Base-by-base conservation (phyloP, 352 stramenopile species). In the Phytopythium boreale region DNA sequence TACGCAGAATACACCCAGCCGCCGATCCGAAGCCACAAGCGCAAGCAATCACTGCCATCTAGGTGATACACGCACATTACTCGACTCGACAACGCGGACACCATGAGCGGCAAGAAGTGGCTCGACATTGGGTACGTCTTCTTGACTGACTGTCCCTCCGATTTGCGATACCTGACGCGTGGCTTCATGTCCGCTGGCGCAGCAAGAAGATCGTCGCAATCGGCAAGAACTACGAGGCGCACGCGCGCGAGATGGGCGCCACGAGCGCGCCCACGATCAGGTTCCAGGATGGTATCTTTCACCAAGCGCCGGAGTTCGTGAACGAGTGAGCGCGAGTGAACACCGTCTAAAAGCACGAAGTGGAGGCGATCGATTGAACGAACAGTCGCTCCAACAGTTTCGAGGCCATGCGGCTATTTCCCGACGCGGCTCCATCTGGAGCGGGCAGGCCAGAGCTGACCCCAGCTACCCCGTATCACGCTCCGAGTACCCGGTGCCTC, bases 171-270 rank as follows among this genome's bases (percentile, higher is more conserved):
- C 20, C 22, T 44, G 29, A 46, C 22, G 8, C 14, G 15, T 47
- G n/a, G n/a, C 11, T 5, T 29, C 1, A 36, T 17, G 20, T 29
- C 9, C 11, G 9, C 11, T 9, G 9, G 11, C 11, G 41, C 65
- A 90, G 82, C 61, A 91, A 93, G 70, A 93, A 93, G 74, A 88
- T 93, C 52, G 70, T 94, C 36, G 82, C 78, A 20, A 92, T 95
- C 66, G 83, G 85, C 66, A 92, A 93, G 70, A 95, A 95, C 66
- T 95, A 93, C 49, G 84, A 91, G 57, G 82, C 84, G 36, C 87
- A 95, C 41, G 84, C 82, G 55, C 74, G 82, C 27, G 87, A 95
- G 70, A 92, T 95, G 82, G 85, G 85, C 27, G 84, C 77, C 4
- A 49, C 66, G 46, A 76, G 70, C 37, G 82, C 79, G 31, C 84